Evolutionary conservation across 2,329 filamentous ascomycete species (phyloP), one percentile per base, ranked within the genome.

Genomic region (Curvularia eragrostidis): DNA sequence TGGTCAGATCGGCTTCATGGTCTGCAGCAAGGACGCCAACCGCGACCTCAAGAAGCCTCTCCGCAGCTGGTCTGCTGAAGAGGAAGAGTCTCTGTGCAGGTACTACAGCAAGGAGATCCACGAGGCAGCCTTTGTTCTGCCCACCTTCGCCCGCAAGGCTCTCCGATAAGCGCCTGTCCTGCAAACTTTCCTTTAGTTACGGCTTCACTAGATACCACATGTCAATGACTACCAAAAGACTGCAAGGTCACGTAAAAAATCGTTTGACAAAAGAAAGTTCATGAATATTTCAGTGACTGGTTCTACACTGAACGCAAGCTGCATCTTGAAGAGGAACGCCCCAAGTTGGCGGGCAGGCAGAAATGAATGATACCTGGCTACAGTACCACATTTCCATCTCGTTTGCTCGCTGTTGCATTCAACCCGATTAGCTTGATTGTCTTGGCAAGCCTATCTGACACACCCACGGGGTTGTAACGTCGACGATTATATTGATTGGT

Each of bases 1-100:
- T 56, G 95, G 95, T 77, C 95, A 99, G 84, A 99, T 99, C 75
- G 95, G 95, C 77, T 99, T 99, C 89, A 97, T 99, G 93, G 91
- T 99, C 77, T 98, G 95, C 89, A 91, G 86, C 89, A 98, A 99
- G 88, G 94, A 98, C 77, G 83, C 88, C 77, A 87, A 81, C 76
- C 87, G 89, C 78, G 86, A 99, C 81, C 86, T 98, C 77, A 91
- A 86, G 79, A 91, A 89, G 80, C 95, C 95, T 52, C 76, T 97
- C 62, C 90, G 95, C 75, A 84, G 81, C 71, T 96, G 93, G 89
- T 84, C 87, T 64, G 77, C 84, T 65, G 93, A 96, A 81, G 93
- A 98, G 81, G 95, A 99, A 86, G 89, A 91, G 75, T 89, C 91
- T 80, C 84, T 94, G 72, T 97, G 92, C 90, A 87, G 87, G 78